These are phyloP conservation scores for Eimeria falciformis DNA, from an alignment of 169 alveolate genomes.

Conservation along the genomic window DNA sequence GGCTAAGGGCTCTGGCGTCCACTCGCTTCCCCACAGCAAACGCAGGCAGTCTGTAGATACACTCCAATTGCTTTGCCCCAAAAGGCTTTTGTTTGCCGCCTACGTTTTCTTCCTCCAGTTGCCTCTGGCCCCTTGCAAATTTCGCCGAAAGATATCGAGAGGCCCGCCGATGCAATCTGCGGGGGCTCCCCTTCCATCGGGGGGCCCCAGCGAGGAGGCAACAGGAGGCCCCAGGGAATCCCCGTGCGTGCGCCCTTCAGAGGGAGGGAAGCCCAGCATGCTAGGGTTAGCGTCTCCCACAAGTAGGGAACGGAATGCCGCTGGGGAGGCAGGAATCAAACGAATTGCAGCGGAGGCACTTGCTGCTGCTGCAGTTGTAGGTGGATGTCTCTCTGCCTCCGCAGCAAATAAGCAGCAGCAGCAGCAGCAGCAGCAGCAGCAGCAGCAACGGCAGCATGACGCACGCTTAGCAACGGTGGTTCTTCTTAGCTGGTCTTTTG, in stretches of 20 bases:
- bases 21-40: too few species aligned
- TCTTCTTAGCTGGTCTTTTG: slow-evolving; percentile 26
- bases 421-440: slow-evolving; percentile 27
- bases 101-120: slow-evolving; percentile 40
- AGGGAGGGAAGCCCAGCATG: too few species aligned
- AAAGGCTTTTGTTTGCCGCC: slow-evolving; percentile 11
- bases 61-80: neutral
- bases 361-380: slow-evolving; percentile 20
- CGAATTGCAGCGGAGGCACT: slow-evolving; percentile 30
- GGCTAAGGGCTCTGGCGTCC: too few species aligned
- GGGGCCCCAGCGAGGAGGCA: too few species aligned
- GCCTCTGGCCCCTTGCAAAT: neutral
- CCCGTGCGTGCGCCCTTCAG: too few species aligned
- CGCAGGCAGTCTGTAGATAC: neutral
- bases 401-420: neutral
- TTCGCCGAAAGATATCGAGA: neutral
- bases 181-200: neutral
- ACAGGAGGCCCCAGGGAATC: slow-evolving; percentile 14
- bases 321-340: neutral
- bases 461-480: neutral
- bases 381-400: slow-evolving; percentile 4
- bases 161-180: neutral
- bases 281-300: neutral
- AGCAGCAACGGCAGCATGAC: neutral
- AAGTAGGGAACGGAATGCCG: neutral